Conservation (phyloP, 345 rosid species). For the Cardamine occulta region DNA sequence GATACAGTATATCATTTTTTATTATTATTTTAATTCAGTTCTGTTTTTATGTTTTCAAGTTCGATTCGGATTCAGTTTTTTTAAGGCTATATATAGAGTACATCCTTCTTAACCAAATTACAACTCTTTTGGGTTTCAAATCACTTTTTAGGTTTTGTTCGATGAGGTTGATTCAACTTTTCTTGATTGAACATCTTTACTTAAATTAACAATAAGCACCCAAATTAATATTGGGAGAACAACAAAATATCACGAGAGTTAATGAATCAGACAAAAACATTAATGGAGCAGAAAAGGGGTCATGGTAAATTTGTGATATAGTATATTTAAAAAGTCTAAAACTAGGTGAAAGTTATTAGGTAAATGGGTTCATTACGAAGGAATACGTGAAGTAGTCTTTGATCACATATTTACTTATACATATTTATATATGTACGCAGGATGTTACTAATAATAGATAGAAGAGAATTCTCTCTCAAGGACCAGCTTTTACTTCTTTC, state of each 20-base stretch:
- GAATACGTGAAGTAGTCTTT: conserved; percentile 19
- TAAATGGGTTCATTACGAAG: conserved; percentile 25
- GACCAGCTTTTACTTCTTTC: conserved; percentile 23
- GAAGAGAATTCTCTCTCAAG: conserved; percentile 30
- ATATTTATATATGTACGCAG: not conserved
- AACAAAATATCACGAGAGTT: not conserved
- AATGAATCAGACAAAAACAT: conserved; percentile 4
- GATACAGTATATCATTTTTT: too few relatives aligned
- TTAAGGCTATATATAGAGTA: not conserved
- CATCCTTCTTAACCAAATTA: not conserved
- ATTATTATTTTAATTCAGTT: not conserved
- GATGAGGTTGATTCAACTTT: not conserved
- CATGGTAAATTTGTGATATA: not conserved
- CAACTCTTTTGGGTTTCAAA: not conserved
- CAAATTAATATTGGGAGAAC: not conserved
- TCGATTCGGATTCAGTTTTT: not conserved
- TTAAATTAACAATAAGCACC: not conserved
- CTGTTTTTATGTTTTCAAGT: not conserved
- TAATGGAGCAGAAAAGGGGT: not conserved
- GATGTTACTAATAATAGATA: conserved; percentile 31
- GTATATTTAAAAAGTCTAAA: not conserved
- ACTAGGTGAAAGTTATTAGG: conserved; percentile 5
- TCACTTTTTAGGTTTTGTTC: not conserved
- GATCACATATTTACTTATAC: conserved; percentile 6
- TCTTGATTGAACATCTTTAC: not conserved